Percentiles rank a stretch among this genome's conserved stretches.
Conservation (phyloP, 257 asterid genomes). For the Coffea eugenioides region DNA sequence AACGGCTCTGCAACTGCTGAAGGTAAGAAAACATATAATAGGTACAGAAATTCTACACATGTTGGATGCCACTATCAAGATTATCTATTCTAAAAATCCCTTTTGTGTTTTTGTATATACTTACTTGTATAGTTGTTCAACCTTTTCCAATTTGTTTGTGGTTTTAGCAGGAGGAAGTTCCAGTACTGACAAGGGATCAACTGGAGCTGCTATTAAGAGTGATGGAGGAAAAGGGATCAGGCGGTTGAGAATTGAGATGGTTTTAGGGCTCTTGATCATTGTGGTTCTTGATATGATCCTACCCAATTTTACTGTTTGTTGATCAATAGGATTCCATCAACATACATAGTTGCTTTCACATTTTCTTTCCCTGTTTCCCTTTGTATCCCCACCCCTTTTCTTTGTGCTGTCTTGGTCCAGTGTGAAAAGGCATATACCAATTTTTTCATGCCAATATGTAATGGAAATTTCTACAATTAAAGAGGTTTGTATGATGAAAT, state of each 20-base stretch:
- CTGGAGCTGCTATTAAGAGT: conserved; percentile 19
- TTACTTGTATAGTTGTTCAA: neutral
- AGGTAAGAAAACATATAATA: neutral
- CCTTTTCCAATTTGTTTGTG: neutral
- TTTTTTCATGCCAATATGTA: too few relatives aligned
- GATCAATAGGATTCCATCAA: conserved; percentile 3
- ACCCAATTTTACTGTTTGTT: conserved; percentile 3
- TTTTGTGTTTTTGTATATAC: neutral
- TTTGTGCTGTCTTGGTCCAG: too few relatives aligned
- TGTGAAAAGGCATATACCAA: too few relatives aligned
- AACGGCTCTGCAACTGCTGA: conserved; percentile 32
- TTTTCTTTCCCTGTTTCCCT: too few relatives aligned
- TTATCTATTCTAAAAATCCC: neutral
- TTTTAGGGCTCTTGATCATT: conserved; percentile 26
- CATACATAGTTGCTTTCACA: neutral
- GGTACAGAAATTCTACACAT: neutral
- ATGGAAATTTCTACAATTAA: too few relatives aligned
- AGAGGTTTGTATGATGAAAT: too few relatives aligned
- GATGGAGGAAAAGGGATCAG: conserved; percentile 34
- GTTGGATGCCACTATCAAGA: neutral
- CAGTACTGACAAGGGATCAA: conserved; percentile 22
- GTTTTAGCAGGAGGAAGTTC: conserved; percentile 28
- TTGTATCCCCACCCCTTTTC: too few relatives aligned
- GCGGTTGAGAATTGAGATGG: conserved; percentile 27
- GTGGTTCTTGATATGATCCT: conserved; percentile 24